Conservation (phyloP, 129 eudicot species). For the Oenanthe sinensis region DNA sequence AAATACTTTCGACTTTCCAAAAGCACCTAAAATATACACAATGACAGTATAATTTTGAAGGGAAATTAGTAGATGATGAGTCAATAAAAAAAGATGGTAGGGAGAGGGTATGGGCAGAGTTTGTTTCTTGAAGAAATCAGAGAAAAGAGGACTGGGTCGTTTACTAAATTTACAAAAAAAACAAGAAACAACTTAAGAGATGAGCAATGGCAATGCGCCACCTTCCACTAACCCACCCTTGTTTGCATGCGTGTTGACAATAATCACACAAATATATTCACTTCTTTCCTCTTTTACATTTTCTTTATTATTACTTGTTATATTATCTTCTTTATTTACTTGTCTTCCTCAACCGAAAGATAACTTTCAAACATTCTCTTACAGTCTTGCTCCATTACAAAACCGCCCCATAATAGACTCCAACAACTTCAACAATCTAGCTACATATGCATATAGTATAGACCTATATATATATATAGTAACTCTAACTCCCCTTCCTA, state of each 20-base stretch:
- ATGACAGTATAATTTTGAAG: background rate
- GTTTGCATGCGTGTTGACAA: slow-evolving; percentile 23
- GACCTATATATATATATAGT: background rate
- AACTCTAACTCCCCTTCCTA: background rate
- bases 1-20: too few species aligned
- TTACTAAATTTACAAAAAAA: background rate
- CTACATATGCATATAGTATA: background rate
- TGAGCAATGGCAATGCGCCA: slow-evolving; percentile 11
- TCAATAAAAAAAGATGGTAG: background rate
- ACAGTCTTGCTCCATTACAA: background rate
- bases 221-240: slow-evolving; percentile 18
- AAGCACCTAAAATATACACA: too few species aligned
- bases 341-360: background rate
- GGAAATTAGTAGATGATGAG: background rate
- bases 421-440: background rate
- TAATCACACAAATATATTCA: background rate
- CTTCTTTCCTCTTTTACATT: background rate
- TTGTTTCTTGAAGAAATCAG: background rate
- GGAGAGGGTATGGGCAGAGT: background rate
- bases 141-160: background rate
- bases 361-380: background rate
- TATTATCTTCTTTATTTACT: too few species aligned
- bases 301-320: background rate
- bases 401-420: slow-evolving; percentile 1
- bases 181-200: background rate